Evolutionary conservation across 495 filamentous ascomycete genomes (phyloP), one percentile per base, ranked within the genome.

Genomic region (Xylaria bambusicola): DNA sequence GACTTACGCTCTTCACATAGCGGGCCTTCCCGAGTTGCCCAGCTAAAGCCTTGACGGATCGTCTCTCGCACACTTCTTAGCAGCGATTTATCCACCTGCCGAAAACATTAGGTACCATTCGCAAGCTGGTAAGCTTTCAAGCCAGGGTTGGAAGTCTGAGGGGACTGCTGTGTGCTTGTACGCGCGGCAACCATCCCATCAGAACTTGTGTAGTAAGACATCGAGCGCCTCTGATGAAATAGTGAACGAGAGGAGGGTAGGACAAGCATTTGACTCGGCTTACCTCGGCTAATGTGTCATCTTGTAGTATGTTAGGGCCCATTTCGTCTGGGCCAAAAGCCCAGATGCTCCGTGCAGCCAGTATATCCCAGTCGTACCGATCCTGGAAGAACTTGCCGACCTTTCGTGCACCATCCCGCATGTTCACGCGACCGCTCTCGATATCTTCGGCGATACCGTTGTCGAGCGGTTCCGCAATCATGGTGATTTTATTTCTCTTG

Each of bases 401-500:
- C 73, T 91, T 92, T 51, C 95, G 87, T 45, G 93, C 88, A 2
- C 94, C 92, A 71, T 97, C 94, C 67, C 89, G 92, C 77, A 98
- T 96, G 61, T 79, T 90, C 62, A 98, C 94, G 52, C 82, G 86
- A 42, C 93, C 92, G 62, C 84, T 87, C 75, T 98, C 94, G 61
- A 98, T 98, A 66, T 98, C 94, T 67, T 93, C 89, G 15, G 93
- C 91, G 62, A 98, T 96, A 15, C 93, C 95, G 51, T 93, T 86
- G 67, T 98, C 94, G 41, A 98, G 76, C 15, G 93, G 92, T 66
- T 98, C 94, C 23, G 95, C 94, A 45, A 97, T 88, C 91, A 98
- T 97, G 47, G 94, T 98, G 70, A 98, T 90, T 73, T 96, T 97
- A 76, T 98, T 98, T 76, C 96, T 96, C 71, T 98, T 98, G 75